Evolutionary conservation across 768 basidiomycete species (phyloP).

Genomic region (Russula earlei): DNA sequence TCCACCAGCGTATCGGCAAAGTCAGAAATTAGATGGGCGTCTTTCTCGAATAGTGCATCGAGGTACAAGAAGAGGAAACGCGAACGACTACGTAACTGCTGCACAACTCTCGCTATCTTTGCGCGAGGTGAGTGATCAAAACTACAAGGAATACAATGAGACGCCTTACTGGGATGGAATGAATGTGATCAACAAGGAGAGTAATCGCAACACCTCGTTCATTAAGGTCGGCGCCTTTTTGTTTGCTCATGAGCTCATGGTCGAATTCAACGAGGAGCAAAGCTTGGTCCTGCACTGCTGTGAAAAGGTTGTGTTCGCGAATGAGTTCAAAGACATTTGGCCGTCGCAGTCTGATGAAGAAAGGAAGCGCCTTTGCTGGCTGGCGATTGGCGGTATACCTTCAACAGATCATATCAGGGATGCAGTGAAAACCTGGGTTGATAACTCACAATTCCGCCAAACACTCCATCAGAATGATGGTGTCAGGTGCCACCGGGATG

Average conservation of each 20-base stretch:
- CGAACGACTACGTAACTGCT: conserved; percentile 67
- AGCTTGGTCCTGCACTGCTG: conserved; percentile 90
- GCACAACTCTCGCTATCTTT: conserved; percentile 80
- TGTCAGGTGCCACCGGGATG: conserved; percentile 33
- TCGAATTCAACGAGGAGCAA: conserved; percentile 91
- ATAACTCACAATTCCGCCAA: conserved; percentile 72
- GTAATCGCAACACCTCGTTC: conserved; percentile 69
- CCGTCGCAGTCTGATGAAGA: conserved; percentile 74
- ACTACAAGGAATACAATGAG: neutral
- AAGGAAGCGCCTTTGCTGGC: conserved; percentile 89
- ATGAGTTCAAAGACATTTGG: conserved; percentile 94
- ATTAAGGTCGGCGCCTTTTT: conserved; percentile 33
- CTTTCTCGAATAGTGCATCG: conserved; percentile 81
- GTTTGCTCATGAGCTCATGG: conserved; percentile 66
- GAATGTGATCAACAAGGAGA: conserved; percentile 85
- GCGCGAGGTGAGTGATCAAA: neutral
- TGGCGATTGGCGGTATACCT: conserved; percentile 85
- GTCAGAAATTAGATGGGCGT: conserved; percentile 65
- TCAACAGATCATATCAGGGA: conserved; percentile 7
- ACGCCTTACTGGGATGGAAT: conserved; percentile 80
- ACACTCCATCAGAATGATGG: conserved; percentile 81
- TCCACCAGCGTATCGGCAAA: conserved; percentile 88
- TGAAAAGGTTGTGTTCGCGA: conserved; percentile 86
- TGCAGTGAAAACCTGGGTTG: neutral
- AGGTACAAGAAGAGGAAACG: conserved; percentile 89